Evolutionary conservation across 2,329 filamentous ascomycete genomes (phyloP).

Genomic region (Samsoniella hepiali): DNA sequence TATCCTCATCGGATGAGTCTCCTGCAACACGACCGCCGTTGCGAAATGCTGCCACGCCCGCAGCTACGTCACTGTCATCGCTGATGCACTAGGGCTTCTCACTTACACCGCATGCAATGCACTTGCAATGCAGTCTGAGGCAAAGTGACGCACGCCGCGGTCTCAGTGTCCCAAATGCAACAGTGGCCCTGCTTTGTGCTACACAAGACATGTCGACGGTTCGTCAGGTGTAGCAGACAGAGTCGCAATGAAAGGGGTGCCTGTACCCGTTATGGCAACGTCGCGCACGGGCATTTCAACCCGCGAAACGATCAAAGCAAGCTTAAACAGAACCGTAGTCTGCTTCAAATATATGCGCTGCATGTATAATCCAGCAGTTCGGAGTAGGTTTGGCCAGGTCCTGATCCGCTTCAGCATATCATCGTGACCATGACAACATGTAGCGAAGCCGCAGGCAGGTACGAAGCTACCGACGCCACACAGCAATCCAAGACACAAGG

Average conservation of each 20-base stretch:
- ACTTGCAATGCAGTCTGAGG: constrained; percentile 1
- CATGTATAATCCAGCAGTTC: neutral
- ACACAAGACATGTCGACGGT: neutral
- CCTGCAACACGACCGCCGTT: neutral
- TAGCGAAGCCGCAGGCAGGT: neutral
- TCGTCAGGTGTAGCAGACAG: neutral
- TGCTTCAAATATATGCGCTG: neutral
- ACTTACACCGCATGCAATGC: neutral
- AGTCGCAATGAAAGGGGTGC: neutral
- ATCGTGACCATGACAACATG: neutral
- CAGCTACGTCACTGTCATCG: neutral
- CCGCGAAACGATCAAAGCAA: neutral
- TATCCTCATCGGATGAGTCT: neutral
- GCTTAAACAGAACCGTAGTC: constrained; percentile 14
- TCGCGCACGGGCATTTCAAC: neutral
- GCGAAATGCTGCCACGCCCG: neutral
- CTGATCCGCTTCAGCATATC: neutral
- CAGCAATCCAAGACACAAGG: neutral
- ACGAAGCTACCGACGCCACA: constrained; percentile 6
- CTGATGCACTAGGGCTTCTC: neutral
- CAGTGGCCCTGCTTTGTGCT: neutral
- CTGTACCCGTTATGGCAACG: neutral
- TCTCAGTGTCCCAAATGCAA: constrained; percentile 12
- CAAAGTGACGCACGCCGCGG: constrained; percentile 13
- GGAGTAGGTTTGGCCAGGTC: neutral